Base-by-base conservation (phyloP, 139 green algal genomes). In the Volvox reticuliferus region DNA sequence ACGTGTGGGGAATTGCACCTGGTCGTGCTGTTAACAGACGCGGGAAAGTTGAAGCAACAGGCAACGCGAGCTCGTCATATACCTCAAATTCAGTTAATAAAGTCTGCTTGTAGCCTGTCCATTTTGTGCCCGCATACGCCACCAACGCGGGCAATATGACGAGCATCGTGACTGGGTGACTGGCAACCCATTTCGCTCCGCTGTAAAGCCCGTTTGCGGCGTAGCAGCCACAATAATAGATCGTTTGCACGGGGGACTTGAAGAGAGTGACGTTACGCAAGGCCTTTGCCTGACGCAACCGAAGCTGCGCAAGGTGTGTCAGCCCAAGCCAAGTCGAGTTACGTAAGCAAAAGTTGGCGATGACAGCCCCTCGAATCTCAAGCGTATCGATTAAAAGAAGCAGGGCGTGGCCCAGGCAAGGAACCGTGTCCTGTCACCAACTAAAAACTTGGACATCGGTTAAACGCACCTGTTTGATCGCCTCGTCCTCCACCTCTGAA, bases 131-230 rank as follows among this genome's bases (percentile, higher is more conserved):
- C 18, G 76, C 19, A 79, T 98, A 98, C 1, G 83, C 69, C 1
- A 92, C n/a, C 13, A 98, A 73, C 0, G 94, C 16, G 0, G 96
- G 96, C 33, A 97, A 44, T 21, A 97, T 30, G 0, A 97, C 44
- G 35, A 95, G 95, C 44, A 98, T 89, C 1, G 95, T 97, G 65
- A 97, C 63, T 1, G 94, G 96, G 87, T 98, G 96, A 20, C 86
- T 88, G 18, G 89, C 82, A 1, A 96, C 81, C 95, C 96, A 98
- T 44, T 83, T 73, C 0, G 91, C 37, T 30, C 94, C 93, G 12
- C 44, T 82, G 22, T 55, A 78, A 1, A 92, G 73, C 30, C 93
- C 91, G 0, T 44, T 35, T 3, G 67, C 79, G 0, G 92, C 67
- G 73, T 92, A 96, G 12, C 79, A 79, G 1, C 12, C 44, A 69